Conservation (phyloP, 768 basidiomycete genomes). For the Leccinum ochraceum region DNA sequence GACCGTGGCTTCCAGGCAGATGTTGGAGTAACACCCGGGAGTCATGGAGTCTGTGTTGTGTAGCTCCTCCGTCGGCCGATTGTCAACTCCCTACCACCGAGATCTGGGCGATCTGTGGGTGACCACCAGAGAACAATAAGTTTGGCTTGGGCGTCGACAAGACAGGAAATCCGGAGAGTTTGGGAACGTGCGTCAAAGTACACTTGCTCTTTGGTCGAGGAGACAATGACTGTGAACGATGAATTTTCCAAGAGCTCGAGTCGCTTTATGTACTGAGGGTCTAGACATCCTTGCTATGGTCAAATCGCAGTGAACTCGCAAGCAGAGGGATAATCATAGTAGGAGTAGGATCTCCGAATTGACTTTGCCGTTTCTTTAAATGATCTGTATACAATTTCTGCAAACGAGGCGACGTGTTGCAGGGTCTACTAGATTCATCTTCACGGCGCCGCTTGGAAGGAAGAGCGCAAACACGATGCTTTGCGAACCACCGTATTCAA, state of each 20-base stretch:
- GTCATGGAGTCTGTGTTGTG: constrained; percentile 82
- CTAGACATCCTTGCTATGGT: constrained; percentile 74
- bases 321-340: constrained; percentile 56
- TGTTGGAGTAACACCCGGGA: constrained; percentile 88
- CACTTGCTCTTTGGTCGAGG: constrained; percentile 78
- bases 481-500: too few species aligned
- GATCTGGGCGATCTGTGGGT: constrained; percentile 79
- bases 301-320: constrained; percentile 66
- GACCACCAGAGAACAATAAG: constrained; percentile 99
- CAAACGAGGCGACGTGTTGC: constrained; percentile 78
- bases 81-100: constrained; percentile 92
- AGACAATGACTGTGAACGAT: constrained; percentile 76
- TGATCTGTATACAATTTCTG: constrained; percentile 70
- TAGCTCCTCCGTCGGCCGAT: constrained; percentile 71
- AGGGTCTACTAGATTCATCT: constrained; percentile 87
- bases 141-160: constrained; percentile 81
- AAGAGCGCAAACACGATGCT: constrained; percentile 47
- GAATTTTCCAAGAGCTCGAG: constrained; percentile 77
- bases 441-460: constrained; percentile 65
- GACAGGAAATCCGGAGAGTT: constrained; percentile 82
- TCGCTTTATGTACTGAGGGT: constrained; percentile 66
- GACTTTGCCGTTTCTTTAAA: constrained; percentile 48
- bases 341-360: constrained; percentile 43
- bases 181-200: constrained; percentile 80
- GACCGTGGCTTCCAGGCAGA: constrained; percentile 86